These are phyloP conservation scores for Stephania japonica DNA, from an alignment of 164 flowering plant species.

Conservation along the genomic window DNA sequence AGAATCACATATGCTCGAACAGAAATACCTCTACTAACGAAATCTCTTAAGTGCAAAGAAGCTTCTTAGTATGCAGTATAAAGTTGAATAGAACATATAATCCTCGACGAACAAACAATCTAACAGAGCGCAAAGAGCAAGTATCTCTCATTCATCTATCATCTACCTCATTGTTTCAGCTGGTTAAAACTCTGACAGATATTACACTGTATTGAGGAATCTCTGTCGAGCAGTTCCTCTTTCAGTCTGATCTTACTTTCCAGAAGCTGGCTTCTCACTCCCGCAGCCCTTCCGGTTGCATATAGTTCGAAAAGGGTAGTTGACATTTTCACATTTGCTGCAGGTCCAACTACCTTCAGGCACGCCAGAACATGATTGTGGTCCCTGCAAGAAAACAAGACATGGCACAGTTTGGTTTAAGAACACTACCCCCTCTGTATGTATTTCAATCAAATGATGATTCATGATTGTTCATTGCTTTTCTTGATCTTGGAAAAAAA, in stretches of 20 bases:
- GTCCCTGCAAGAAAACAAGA: conserved; percentile 22
- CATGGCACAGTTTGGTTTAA: neutral
- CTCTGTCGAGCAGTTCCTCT: neutral
- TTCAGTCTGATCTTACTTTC: conserved; percentile 8
- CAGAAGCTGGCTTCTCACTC: conserved; percentile 22
- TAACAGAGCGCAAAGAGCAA: neutral
- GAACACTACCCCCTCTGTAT: neutral
- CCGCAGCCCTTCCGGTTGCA: conserved; percentile 45
- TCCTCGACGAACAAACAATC: neutral
- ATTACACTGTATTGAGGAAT: neutral
- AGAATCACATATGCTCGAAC: neutral
- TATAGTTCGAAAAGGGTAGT: conserved; percentile 41
- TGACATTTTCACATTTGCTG: conserved; percentile 34
- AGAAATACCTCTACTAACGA: neutral
- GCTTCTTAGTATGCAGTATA: neutral
- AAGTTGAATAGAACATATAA: neutral
- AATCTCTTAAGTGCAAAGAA: neutral
- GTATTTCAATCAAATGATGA: neutral
- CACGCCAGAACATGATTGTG: conserved; percentile 20
- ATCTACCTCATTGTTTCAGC: neutral
- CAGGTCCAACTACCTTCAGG: conserved; percentile 52
- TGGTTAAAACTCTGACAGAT: neutral
- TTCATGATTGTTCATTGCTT: no score
- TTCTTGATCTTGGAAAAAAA: no score
- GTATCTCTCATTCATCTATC: neutral